Evolutionary conservation across 768 basidiomycete species (phyloP).

Genomic region (Nevesoporus exiguus): DNA sequence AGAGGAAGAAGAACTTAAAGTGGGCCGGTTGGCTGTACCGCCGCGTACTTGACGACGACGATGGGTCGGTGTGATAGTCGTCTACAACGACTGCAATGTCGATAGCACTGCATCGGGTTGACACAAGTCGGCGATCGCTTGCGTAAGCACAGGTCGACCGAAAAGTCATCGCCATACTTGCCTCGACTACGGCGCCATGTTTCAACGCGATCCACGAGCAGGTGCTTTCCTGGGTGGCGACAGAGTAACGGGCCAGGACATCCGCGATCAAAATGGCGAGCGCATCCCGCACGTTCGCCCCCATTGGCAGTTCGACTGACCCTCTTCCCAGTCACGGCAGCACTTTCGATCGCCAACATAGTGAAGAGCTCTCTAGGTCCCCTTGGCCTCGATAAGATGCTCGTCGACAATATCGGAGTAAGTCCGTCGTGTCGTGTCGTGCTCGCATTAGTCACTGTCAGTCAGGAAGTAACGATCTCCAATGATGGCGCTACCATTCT

Average conservation of each 20-base stretch:
- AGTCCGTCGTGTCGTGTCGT: conserved; percentile 25
- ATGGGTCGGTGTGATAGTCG: background rate
- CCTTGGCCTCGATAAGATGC: conserved; percentile 93
- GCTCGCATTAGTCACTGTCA: conserved; percentile 9
- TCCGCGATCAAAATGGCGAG: conserved; percentile 93
- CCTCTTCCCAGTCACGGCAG: conserved; percentile 72
- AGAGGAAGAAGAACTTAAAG: background rate
- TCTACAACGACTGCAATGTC: background rate
- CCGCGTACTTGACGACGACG: conserved; percentile 1
- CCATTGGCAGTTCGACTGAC: background rate
- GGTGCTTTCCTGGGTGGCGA: conserved; percentile 94
- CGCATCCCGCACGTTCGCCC: background rate
- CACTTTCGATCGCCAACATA: conserved; percentile 95
- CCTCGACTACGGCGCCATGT: conserved; percentile 45
- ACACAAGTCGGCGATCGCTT: background rate
- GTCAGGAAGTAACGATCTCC: conserved; percentile 96
- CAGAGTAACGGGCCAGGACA: conserved; percentile 90
- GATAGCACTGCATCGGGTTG: conserved; percentile 7
- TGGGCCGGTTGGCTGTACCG: background rate
- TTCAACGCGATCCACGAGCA: conserved; percentile 87
- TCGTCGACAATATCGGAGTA: conserved; percentile 96
- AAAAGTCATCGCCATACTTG: background rate
- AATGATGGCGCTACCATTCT: conserved; percentile 99
- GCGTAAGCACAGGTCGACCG: background rate
- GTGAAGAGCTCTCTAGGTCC: conserved; percentile 96